Evolutionary conservation across 1,139 yeast species (phyloP), one percentile per base, ranked within the genome.

Genomic region (Diutina rugosa): DNA sequence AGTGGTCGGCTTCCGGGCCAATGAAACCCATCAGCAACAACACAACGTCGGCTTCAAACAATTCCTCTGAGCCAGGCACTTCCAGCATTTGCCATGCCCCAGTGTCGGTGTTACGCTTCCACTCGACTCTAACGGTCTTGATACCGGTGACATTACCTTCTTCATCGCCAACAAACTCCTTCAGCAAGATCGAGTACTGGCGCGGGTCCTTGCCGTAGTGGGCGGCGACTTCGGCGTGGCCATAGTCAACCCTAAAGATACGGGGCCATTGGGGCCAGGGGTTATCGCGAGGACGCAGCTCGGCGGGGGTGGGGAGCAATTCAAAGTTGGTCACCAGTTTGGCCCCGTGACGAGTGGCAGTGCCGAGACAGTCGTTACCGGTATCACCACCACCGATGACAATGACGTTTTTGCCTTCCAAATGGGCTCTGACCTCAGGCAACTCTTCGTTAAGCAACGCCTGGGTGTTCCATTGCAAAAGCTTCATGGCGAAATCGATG

Each of bases 251-350:
- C 69, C 98, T 84, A 86, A 93, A 91, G 67, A 93, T 82, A 71
- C 97, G 82, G 63, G 99, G 98, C 98, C 98, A 93, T 75, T 93
- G 99, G 58, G 99, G 99, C 99, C 99, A 93, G 73, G 99, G 99
- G 73, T 93, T 93, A 73, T 93, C 97, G 74, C 85, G 87, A 57
- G 93, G 88, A 72, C 98, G 84, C 59, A 82, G 79, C 48, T 80
- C 78, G 55, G 97, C 90, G 61, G 99, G 99, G 66, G 85, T 84
- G 60, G 99, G 99, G 65, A 93, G 78, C 68, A 93, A 79, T 75
- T 93, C 99, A 70, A 93, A 93, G 79, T 93, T 93, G 63, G 87
- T 81, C 57, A 93, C 97, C n/a, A 96, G 87, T 69, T 87, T 85
- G 61, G 98, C 98, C 48, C 97, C 97, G 69, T 93, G 98, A 74